Percentiles rank a stretch among this genome's conserved stretches.
phyloP scores from a whole-genome alignment of 208 protist genomes.

The Lotmaria passim region DNA sequence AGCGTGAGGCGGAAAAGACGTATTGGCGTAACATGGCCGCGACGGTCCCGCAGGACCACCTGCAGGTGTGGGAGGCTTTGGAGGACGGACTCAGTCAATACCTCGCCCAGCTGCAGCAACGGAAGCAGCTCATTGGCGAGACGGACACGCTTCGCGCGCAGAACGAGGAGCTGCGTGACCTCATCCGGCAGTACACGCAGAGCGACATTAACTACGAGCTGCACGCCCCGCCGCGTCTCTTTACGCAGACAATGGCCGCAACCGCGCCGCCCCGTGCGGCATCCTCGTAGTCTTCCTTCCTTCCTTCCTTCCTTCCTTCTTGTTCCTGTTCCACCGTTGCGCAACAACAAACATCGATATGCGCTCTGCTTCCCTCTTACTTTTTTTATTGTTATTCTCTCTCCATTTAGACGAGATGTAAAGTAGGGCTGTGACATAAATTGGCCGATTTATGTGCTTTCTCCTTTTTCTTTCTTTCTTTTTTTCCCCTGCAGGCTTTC shows the following conservation, averaged over 20 bases:
- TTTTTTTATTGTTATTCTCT: slow-evolving; percentile 5
- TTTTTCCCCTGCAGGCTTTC: neutral
- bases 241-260: slow-evolving; percentile 28
- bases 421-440: neutral
- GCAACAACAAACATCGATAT: too few relatives aligned
- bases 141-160: slow-evolving; percentile 90
- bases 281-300: slow-evolving; percentile 1
- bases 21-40: slow-evolving; percentile 89
- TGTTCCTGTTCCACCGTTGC: too few relatives aligned
- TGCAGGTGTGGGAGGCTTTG: slow-evolving; percentile 87
- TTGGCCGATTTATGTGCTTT: too few relatives aligned
- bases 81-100: slow-evolving; percentile 92
- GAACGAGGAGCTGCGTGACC: slow-evolving; percentile 92
- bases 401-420: neutral
- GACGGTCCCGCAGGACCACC: slow-evolving; percentile 81
- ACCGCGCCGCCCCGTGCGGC: neutral
- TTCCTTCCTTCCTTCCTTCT: too few relatives aligned
- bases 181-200: slow-evolving; percentile 93
- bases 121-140: slow-evolving; percentile 82
- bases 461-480: slow-evolving; percentile 17
- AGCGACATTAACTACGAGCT: slow-evolving; percentile 94
- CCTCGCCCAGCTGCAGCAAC: slow-evolving; percentile 88
- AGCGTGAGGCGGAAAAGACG: slow-evolving; percentile 60
- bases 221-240: slow-evolving; percentile 75
- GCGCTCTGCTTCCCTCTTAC: too few relatives aligned